Percentiles rank a stretch among this genome's conserved stretches.
phyloP scores from a whole-genome alignment of 805 yeast genomes.

The Wickerhamiella azyma region DNA sequence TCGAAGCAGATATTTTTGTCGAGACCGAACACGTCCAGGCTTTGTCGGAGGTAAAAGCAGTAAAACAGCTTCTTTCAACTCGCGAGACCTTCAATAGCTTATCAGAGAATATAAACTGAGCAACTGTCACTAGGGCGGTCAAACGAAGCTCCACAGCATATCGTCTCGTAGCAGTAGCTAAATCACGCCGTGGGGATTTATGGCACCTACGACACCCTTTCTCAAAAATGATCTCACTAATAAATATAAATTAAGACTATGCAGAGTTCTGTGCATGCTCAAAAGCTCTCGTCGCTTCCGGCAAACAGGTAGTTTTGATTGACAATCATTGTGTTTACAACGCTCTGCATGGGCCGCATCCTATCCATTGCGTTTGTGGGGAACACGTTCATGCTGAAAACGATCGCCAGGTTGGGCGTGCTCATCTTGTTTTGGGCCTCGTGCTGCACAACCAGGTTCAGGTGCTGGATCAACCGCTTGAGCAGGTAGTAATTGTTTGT shows the following conservation, averaged over 20 bases:
- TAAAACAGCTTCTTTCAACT: too few relatives aligned
- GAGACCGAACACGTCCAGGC: too few relatives aligned
- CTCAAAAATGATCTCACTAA: too few relatives aligned
- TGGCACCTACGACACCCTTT: too few relatives aligned
- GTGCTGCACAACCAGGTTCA: slow-evolving; percentile 52
- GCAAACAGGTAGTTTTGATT: slow-evolving; percentile 21
- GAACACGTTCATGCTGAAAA: slow-evolving; percentile 55
- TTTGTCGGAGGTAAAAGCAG: too few relatives aligned
- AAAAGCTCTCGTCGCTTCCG: slow-evolving; percentile 5
- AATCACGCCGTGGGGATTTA: too few relatives aligned
- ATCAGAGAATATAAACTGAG: too few relatives aligned
- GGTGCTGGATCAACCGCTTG: slow-evolving; percentile 52
- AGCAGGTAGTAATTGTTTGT: slow-evolving; percentile 51
- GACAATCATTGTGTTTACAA: slow-evolving; percentile 36
- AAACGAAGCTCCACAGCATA: too few relatives aligned
- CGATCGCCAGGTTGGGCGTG: slow-evolving; percentile 79
- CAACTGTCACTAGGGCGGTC: too few relatives aligned
- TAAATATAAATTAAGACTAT: neutral
- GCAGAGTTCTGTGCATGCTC: slow-evolving; percentile 1
- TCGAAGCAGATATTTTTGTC: too few relatives aligned
- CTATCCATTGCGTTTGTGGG: slow-evolving; percentile 34
- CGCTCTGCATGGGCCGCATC: slow-evolving; percentile 40
- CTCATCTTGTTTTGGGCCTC: slow-evolving; percentile 72
- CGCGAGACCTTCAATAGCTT: too few relatives aligned
- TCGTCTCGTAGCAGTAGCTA: too few relatives aligned